A percentile compares a stretch with the other conserved stretches of the same genome.
These are phyloP conservation scores for Umbelopsis sp. DNA, from an alignment of 192 early-diverging fungal species.

Conservation along the genomic window DNA sequence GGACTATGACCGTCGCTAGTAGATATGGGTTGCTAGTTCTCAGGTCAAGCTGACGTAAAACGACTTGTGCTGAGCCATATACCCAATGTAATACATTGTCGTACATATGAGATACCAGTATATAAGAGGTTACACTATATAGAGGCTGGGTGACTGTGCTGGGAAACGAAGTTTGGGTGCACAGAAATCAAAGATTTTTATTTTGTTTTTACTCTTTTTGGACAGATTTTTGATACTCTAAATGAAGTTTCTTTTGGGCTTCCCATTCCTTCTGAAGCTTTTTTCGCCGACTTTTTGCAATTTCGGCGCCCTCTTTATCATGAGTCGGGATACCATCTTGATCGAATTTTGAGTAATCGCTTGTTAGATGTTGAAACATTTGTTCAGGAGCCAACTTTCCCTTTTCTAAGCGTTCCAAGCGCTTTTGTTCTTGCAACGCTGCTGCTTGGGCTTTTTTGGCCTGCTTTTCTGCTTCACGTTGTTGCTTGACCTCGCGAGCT, in stretches of 20 bases:
- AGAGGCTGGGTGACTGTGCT: too few relatives aligned
- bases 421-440: slow-evolving; percentile 65
- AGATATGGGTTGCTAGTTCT: too few relatives aligned
- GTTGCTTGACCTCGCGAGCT: slow-evolving; percentile 68
- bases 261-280: slow-evolving; percentile 88
- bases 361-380: slow-evolving; percentile 75
- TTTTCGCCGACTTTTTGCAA: slow-evolving; percentile 84
- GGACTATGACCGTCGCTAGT: too few relatives aligned
- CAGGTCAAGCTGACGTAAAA: too few relatives aligned
- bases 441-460: slow-evolving; percentile 64
- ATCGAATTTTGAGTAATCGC: slow-evolving; percentile 77
- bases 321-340: slow-evolving; percentile 87
- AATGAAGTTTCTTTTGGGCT: slow-evolving; percentile 87
- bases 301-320: slow-evolving; percentile 78
- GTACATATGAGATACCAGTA: neutral
- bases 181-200: neutral
- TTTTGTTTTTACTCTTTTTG: neutral
- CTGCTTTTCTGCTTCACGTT: slow-evolving; percentile 62
- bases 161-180: neutral
- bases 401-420: slow-evolving; percentile 71
- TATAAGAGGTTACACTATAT: neutral
- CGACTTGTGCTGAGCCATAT: neutral
- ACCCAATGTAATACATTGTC: neutral
- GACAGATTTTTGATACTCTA: slow-evolving; percentile 67
- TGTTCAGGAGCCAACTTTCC: slow-evolving; percentile 77